A percentile compares a stretch with the other conserved stretches of the same genome.
Evolutionary conservation across 139 green algal genomes (phyloP).

Genomic region (Haematococcus lacustris): DNA sequence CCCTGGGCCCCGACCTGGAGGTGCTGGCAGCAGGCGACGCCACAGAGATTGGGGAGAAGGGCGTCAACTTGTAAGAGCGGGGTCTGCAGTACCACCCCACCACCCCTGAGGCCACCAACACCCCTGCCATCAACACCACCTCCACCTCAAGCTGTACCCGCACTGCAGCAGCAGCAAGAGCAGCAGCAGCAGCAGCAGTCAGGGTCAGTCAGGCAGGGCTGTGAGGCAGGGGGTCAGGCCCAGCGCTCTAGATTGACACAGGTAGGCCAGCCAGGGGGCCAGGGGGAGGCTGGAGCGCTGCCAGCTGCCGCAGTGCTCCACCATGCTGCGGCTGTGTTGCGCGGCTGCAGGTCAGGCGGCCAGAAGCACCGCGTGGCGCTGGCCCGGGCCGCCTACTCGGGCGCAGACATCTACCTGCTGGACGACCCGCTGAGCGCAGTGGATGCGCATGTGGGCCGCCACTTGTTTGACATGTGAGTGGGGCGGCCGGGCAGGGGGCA

Average conservation of each 20-base stretch:
- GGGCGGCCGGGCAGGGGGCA: no score
- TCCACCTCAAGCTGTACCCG: constrained; percentile 13
- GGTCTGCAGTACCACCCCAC: background rate
- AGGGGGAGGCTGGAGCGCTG: background rate
- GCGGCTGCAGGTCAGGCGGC: constrained; percentile 10
- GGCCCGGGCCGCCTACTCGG: constrained; percentile 28
- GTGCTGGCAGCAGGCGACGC: constrained; percentile 63
- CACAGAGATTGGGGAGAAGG: constrained; percentile 66
- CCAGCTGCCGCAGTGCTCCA: background rate
- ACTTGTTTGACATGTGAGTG: constrained; percentile 71
- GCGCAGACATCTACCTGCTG: constrained; percentile 73
- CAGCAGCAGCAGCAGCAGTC: constrained; percentile 37
- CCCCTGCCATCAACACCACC: background rate
- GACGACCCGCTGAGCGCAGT: constrained; percentile 90
- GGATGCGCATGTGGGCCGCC: constrained; percentile 76
- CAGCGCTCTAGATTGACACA: no score
- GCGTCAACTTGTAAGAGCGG: constrained; percentile 41
- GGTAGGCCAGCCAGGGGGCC: no score
- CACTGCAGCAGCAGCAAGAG: constrained; percentile 39
- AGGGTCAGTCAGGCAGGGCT: no score
- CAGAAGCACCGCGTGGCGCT: constrained; percentile 40
- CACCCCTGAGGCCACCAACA: background rate
- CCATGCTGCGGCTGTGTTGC: background rate
- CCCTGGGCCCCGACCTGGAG: constrained; percentile 58
- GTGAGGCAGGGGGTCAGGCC: no score